Base-by-base conservation (phyloP, 495 filamentous ascomycete species). In the Hypoxylon cercidicola region DNA sequence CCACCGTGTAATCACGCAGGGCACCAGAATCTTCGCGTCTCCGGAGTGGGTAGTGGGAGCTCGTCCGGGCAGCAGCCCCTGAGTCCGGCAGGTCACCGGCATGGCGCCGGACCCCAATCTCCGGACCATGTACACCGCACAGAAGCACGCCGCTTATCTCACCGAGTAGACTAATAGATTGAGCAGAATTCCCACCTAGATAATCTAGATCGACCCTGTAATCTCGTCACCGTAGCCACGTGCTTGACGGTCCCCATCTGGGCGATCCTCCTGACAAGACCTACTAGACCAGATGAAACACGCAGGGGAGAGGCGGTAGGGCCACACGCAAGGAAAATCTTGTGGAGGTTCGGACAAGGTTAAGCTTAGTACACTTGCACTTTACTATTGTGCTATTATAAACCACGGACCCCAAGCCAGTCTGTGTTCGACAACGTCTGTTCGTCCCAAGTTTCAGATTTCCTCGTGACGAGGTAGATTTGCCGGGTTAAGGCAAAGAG, bases 401-500 rank as follows among this genome's bases (percentile, higher is more conserved):
- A n/a, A n/a, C n/a, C n/a, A n/a, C n/a, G n/a, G n/a, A n/a, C n/a
- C n/a, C n/a, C n/a, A n/a, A n/a, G n/a, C 15, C 16, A 15, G n/a
- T 67, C 64, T 49, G 64, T 67, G 57, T 56, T 51, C 30, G 40
- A 43, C 60, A 44, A 54, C 45, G 41, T 56, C 20, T 54, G 46
- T 53, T 57, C 56, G 51, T 54, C 64, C 43, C 52, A 30, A 54
- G 64, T 67, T 51, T 62, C 57, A 57, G 32, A 51, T 32, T n/a
- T 23, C 51, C 51, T 50, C 21, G 43, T 3, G 3, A 28, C 30
- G 51, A 23, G 52, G 44, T 10, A 23, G 13, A 4, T 18, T 7
- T 16, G 16, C 40, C 7, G 7, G 25, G 25, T 3, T 28, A 28
- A 7, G 25, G 25, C 25, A 28, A 43, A 40, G 41, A 18, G 18